Base-by-base conservation (phyloP, 1,284 basidiomycete genomes). In the Malassezia psittaci region DNA sequence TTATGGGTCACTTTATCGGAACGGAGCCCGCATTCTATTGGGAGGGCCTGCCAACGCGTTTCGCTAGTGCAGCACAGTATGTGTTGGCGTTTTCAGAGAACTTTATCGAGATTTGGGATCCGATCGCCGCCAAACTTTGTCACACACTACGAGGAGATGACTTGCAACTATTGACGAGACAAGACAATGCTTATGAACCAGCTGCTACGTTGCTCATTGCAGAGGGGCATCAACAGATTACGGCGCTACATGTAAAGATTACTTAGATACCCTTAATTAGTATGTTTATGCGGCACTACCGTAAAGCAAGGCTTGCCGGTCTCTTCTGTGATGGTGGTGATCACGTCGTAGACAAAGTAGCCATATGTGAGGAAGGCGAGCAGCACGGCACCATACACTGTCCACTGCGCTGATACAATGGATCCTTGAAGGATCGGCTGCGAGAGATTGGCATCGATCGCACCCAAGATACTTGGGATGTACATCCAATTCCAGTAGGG, bases 81-180 rank as follows among this genome's bases (percentile, higher is more conserved):
- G 80, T 96, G 48, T 81, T 96, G 16, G 83, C 93, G 35, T 90
- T 96, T 76, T 89, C 93, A 72, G 80, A 83, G 15, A 84, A 87
- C 32, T 96, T 96, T 77, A 86, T 96, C 70, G 91, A 96, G 77
- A 83, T 96, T 40, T 83, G 91, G 33, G 86, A 94, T 69, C 82
- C 86, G 64, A 78, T 86, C 62, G 88, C 85, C 0, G 90, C 89
- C 12, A 83, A 87, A 8, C 81, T 96, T 10, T 82, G 85, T 0
- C 91, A 96, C 76, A 89, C 96, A 74, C 87, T 96, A 61, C 81
- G 83, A 0, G 85, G 85, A 21, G 80, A 80, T 54, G 85, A 94
- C 65, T 79, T 94, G 18, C 83, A 86, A 13, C 34, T 57, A 29
- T 36, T 57, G 10, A 42, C 48, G 52, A 39, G 50, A 53, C 15